These are phyloP conservation scores for Pseudozyma hubeiensis DNA, from an alignment of 1,284 basidiomycete species.

Conservation along the genomic window DNA sequence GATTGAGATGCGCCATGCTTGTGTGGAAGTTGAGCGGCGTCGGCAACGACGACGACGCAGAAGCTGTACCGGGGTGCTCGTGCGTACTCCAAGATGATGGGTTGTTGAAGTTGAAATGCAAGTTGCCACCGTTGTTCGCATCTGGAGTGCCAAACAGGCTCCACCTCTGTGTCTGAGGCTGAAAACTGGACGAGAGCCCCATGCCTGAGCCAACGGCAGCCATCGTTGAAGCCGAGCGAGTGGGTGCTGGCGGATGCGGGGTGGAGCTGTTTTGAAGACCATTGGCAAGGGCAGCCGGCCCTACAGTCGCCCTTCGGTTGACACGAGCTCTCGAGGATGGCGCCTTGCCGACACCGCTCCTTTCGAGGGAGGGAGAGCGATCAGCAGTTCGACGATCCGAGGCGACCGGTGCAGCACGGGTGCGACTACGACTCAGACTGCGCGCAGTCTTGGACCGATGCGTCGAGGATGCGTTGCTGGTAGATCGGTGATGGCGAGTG, in stretches of 20 bases:
- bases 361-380: slow-evolving; percentile 49
- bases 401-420: slow-evolving; percentile 21
- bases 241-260: slow-evolving; percentile 10
- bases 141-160: slow-evolving; percentile 39
- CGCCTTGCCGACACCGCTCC: slow-evolving; percentile 52
- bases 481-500: slow-evolving; percentile 34
- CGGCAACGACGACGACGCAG: slow-evolving; percentile 40
- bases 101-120: slow-evolving; percentile 39
- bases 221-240: slow-evolving; percentile 13
- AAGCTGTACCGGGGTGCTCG: slow-evolving; percentile 15
- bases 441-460: slow-evolving; percentile 39
- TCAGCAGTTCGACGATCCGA: slow-evolving; percentile 35
- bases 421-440: slow-evolving; percentile 45
- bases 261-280: slow-evolving; percentile 10
- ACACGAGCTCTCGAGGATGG: slow-evolving; percentile 46
- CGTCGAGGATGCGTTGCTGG: slow-evolving; percentile 43
- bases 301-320: slow-evolving; percentile 43
- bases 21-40: slow-evolving; percentile 43
- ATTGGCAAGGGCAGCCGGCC: slow-evolving; percentile 47
- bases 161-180: slow-evolving; percentile 42
- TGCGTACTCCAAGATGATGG: slow-evolving; percentile 20
- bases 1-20: slow-evolving; percentile 53
- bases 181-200: slow-evolving; percentile 39
- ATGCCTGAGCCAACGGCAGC: slow-evolving; percentile 7
- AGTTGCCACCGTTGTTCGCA: slow-evolving; percentile 14